Base-by-base conservation (phyloP, 106 monocot genomes). In the Phalaenopsis aphrodite region DNA sequence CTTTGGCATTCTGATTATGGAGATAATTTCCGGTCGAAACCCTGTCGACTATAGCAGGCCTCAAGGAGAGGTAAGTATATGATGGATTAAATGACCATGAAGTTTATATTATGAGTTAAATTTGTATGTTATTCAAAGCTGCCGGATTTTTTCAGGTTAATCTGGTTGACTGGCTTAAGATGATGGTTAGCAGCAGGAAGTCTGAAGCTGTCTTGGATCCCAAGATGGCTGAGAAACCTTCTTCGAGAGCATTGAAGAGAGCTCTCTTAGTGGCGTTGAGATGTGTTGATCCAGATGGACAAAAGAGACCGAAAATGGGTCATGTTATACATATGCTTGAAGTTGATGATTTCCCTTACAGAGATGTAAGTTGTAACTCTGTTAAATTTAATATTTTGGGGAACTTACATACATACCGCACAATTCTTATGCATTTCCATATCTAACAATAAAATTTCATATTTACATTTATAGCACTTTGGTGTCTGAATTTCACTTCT, bases 1-100 rank as follows among this genome's bases (percentile, higher is more conserved):
- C 78, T 95, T 95, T 80, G 95, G 92, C 18, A 95, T 95, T 48
- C 92, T 95, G 47, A 92, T 95, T 19, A 95, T 95, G 95, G 95
- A 95, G 80, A 85, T 95, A 75, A 93, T 95, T 71, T 89, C 95
- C 47, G 92, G 95, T 67, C 90, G 92, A 47, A 88, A 79, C 42
- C 95, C 92, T 11, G 95, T 95, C 39, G 95, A 95, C 56, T 91
- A 95, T 76, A 90, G 87, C 78, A 88, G 95, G 72, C 92, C 95
- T 77, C 87, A 84, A 42, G 92, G 89, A 69, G 95, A 95, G 90
- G 95, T 93, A 38, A 30, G 81, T 80, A 66, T 56, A 67, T 41
- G 30, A 49, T 76, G 42, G 11, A 30, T 76, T n/a, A 76, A 30
- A 74, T 24, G 43, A 19, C 18, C 24, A 2, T 36, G 49, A 24